phyloP scores from a whole-genome alignment of 2,329 filamentous ascomycete genomes.

The Monilinia laxa region DNA sequence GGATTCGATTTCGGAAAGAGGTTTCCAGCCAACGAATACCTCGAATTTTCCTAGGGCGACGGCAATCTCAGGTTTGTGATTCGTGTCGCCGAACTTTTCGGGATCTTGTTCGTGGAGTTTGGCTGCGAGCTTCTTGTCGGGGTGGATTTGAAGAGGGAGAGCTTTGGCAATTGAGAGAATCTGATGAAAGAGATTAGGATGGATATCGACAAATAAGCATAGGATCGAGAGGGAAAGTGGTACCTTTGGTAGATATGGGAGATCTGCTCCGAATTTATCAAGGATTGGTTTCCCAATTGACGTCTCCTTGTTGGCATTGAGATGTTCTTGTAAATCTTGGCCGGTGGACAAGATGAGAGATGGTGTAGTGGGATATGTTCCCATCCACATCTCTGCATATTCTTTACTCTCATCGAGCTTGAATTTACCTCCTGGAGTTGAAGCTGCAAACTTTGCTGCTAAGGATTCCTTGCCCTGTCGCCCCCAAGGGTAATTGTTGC shows the following conservation, averaged over 20 bases:
- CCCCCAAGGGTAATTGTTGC: constrained; percentile 60
- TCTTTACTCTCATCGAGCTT: constrained; percentile 61
- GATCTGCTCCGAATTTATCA: constrained; percentile 60
- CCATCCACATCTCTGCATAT: constrained; percentile 54
- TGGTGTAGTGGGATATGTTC: constrained; percentile 72
- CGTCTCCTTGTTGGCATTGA: constrained; percentile 60
- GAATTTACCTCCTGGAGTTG: constrained; percentile 63
- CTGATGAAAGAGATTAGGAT: constrained; percentile 35
- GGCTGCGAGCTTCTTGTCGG: constrained; percentile 64
- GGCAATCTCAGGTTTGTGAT: constrained; percentile 80
- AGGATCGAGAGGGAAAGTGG: background rate
- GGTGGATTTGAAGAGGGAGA: constrained; percentile 72
- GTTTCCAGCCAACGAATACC: constrained; percentile 74
- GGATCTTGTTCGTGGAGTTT: constrained; percentile 65
- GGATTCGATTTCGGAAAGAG: constrained; percentile 56
- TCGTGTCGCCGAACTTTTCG: constrained; percentile 62
- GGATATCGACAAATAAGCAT: constrained; percentile 19
- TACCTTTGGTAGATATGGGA: constrained; percentile 72
- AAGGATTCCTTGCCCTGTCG: constrained; percentile 65
- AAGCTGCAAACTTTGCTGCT: constrained; percentile 62
- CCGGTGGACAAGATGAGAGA: constrained; percentile 62
- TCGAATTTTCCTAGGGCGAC: constrained; percentile 71
- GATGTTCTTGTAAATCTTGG: constrained; percentile 62
- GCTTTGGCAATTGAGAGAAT: constrained; percentile 75
- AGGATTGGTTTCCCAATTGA: constrained; percentile 63